phyloP scores from a whole-genome alignment of 331 rosid species.

The Arachis monticola region DNA sequence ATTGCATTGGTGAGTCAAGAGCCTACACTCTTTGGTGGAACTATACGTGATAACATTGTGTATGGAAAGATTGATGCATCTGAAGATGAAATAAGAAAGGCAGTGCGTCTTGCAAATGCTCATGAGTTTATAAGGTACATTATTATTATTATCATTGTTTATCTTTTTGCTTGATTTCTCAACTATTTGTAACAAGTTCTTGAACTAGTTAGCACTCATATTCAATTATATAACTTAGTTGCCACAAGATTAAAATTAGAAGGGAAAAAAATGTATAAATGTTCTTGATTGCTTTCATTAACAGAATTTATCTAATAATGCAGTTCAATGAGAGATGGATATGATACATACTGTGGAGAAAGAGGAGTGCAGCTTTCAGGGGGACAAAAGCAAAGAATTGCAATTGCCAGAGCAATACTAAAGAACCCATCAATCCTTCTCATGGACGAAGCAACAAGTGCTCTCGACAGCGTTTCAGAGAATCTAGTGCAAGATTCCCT shows the following conservation, averaged over 20 bases:
- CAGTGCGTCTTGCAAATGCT: slow-evolving; percentile 73
- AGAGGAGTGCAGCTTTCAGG: slow-evolving; percentile 81
- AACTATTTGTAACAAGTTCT: too few species aligned
- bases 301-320: slow-evolving; percentile 2
- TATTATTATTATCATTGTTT: too few species aligned
- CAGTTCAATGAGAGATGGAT: slow-evolving; percentile 76
- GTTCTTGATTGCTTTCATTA: too few species aligned
- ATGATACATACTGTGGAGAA: slow-evolving; percentile 74
- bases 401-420: slow-evolving; percentile 72
- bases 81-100: slow-evolving; percentile 64
- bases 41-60: slow-evolving; percentile 70
- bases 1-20: slow-evolving; percentile 85
- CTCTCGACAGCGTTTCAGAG: slow-evolving; percentile 75
- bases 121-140: slow-evolving; percentile 74
- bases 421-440: slow-evolving; percentile 72
- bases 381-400: slow-evolving; percentile 79
- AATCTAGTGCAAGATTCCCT: slow-evolving; percentile 69
- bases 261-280: too few species aligned
- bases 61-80: slow-evolving; percentile 65
- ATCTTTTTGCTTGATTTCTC: neutral
- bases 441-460: slow-evolving; percentile 84
- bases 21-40: slow-evolving; percentile 73
- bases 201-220: too few species aligned
- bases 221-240: too few species aligned
- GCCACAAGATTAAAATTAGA: too few species aligned